These are phyloP conservation scores for Claviceps fusiformis DNA, from an alignment of 2,329 filamentous ascomycete species.

Conservation along the genomic window DNA sequence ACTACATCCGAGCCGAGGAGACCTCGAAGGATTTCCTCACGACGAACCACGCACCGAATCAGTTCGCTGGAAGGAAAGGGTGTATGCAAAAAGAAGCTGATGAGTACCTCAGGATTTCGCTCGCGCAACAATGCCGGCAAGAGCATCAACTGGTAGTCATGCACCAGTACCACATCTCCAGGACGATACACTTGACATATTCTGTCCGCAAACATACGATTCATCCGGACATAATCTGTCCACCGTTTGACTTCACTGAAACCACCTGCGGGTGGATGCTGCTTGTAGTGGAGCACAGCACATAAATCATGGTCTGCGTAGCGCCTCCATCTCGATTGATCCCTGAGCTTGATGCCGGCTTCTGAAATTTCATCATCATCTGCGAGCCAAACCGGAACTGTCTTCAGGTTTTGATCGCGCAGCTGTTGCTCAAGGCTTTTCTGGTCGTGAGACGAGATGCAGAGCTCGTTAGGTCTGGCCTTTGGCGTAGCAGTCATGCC, in stretches of 20 bases:
- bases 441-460: constrained; percentile 51
- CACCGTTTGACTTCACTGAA: constrained; percentile 66
- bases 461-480: constrained; percentile 2
- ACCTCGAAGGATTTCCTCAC: constrained; percentile 80
- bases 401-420: constrained; percentile 57
- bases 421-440: constrained; percentile 60
- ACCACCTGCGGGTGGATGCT: constrained; percentile 76
- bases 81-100: constrained; percentile 84
- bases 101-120: constrained; percentile 73
- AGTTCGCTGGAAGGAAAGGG: constrained; percentile 95
- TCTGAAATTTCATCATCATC: constrained; percentile 52
- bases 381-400: constrained; percentile 76
- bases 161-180: constrained; percentile 79
- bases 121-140: constrained; percentile 79
- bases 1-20: constrained; percentile 82
- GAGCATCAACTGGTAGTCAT: constrained; percentile 86
- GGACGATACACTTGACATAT: constrained; percentile 81
- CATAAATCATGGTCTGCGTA: constrained; percentile 88
- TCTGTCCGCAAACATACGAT: constrained; percentile 76
- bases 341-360: constrained; percentile 47
- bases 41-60: constrained; percentile 69
- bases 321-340: constrained; percentile 73
- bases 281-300: constrained; percentile 89
- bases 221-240: constrained; percentile 89
- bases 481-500: not conserved